Conservation (phyloP, 2,329 filamentous ascomycete species). For the Zymoseptoria brevis region DNA sequence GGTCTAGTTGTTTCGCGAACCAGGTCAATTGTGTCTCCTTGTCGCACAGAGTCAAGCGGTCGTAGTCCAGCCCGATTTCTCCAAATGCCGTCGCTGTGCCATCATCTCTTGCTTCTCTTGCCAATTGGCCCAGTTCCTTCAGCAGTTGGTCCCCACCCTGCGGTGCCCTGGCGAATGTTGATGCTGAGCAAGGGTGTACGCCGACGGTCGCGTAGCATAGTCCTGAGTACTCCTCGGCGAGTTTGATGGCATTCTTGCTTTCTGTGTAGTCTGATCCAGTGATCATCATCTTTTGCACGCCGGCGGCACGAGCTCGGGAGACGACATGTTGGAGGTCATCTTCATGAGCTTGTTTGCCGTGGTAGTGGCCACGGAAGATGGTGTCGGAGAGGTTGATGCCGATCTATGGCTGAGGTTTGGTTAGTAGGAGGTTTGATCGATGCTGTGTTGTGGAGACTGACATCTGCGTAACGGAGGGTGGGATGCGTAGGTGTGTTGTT, state of each 20-base stretch:
- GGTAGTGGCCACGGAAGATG: slow-evolving; percentile 77
- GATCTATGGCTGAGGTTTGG: slow-evolving; percentile 44
- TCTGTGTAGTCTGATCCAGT: slow-evolving; percentile 83
- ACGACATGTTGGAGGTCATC: slow-evolving; percentile 70
- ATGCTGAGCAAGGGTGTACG: slow-evolving; percentile 84
- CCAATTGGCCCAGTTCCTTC: slow-evolving; percentile 54
- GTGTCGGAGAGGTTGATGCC: slow-evolving; percentile 95
- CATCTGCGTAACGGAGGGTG: slow-evolving; percentile 15
- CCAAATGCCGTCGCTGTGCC: slow-evolving; percentile 73
- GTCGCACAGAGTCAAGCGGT: slow-evolving; percentile 74
- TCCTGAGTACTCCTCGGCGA: slow-evolving; percentile 67
- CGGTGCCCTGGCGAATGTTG: slow-evolving; percentile 61
- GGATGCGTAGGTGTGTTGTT: background rate
- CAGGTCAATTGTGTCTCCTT: slow-evolving; percentile 74
- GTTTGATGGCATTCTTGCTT: slow-evolving; percentile 63
- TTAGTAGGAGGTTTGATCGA: background rate
- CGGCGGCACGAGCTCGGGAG: slow-evolving; percentile 65
- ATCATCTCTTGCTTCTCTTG: slow-evolving; percentile 49
- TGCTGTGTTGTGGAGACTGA: slow-evolving; percentile 7
- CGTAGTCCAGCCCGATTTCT: slow-evolving; percentile 94
- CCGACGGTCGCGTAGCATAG: slow-evolving; percentile 85
- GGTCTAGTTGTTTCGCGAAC: slow-evolving; percentile 72
- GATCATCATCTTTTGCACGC: slow-evolving; percentile 83
- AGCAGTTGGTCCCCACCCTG: slow-evolving; percentile 51
- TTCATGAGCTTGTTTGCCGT: slow-evolving; percentile 67